Evolutionary conservation across 2,329 filamentous ascomycete genomes (phyloP).

Genomic region (Colletotrichum sp.): DNA sequence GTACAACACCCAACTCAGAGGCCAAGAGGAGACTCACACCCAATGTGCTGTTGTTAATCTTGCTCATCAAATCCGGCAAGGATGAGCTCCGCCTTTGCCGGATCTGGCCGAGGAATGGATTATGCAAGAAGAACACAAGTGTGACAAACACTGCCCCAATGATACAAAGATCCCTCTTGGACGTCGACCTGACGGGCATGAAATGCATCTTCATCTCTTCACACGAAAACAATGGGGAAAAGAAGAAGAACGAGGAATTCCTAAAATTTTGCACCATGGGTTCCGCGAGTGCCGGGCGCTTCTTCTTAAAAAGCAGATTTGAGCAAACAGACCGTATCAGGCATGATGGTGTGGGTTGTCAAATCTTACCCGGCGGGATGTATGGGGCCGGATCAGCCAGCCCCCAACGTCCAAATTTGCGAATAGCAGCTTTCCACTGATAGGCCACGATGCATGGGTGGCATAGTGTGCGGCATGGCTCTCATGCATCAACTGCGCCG

Average conservation of each 20-base stretch:
- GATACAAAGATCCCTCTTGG: neutral
- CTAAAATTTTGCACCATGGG: neutral
- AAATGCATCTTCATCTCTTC: neutral
- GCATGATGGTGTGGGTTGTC: neutral
- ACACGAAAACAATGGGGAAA: neutral
- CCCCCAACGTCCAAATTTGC: neutral
- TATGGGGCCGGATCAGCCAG: neutral
- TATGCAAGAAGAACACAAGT: neutral
- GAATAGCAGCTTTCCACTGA: neutral
- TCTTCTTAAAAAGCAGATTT: neutral
- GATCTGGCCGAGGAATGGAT: neutral
- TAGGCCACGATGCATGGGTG: neutral
- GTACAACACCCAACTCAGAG: rapidly evolving
- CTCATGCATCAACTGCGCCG: neutral
- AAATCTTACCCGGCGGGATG: neutral
- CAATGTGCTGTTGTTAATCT: constrained; percentile 6
- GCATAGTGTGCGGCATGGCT: neutral
- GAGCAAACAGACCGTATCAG: neutral
- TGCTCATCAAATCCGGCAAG: neutral
- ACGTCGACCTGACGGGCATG: neutral
- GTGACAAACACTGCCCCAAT: neutral
- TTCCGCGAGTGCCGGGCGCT: neutral
- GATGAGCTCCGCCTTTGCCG: neutral
- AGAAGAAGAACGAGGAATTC: neutral
- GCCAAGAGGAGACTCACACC: neutral